phyloP scores from a whole-genome alignment of 2,329 filamentous ascomycete species.

The Fusarium napiforme region DNA sequence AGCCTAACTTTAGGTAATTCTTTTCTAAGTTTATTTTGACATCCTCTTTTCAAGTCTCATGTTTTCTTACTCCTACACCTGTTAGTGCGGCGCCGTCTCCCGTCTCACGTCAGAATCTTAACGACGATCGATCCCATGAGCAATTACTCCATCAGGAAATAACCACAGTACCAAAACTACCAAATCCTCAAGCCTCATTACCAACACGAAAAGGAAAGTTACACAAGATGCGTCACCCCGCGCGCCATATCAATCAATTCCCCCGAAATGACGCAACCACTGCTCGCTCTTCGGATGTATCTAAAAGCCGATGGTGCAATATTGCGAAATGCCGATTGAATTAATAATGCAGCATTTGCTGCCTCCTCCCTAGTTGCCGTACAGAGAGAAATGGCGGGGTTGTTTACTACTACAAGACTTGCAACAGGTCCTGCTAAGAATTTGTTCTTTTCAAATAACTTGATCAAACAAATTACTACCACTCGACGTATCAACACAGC shows the following conservation, averaged over 20 bases:
- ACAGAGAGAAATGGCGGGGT: neutral
- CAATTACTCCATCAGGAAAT: conserved; percentile 9
- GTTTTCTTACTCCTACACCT: neutral
- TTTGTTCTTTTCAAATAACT: neutral
- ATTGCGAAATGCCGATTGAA: neutral
- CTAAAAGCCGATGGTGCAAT: conserved; percentile 7
- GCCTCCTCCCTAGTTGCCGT: neutral
- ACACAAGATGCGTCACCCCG: neutral
- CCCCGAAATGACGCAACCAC: conserved; percentile 13
- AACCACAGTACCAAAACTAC: neutral
- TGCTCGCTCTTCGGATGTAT: conserved; percentile 14
- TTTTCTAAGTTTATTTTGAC: no score
- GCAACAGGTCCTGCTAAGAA: neutral
- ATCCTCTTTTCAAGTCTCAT: no score
- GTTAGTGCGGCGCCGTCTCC: conserved; percentile 4
- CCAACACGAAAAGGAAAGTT: neutral
- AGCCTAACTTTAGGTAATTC: no score
- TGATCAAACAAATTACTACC: neutral
- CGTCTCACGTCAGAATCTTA: conserved; percentile 28
- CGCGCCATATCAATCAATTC: neutral
- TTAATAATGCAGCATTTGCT: conserved; percentile 1
- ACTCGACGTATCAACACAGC: conserved; percentile 8
- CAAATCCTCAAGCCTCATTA: neutral
- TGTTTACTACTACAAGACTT: neutral
- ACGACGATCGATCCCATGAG: neutral